Evolutionary conservation across 1,139 yeast genomes (phyloP).

Genomic region (Sugiyamaella japonica): DNA sequence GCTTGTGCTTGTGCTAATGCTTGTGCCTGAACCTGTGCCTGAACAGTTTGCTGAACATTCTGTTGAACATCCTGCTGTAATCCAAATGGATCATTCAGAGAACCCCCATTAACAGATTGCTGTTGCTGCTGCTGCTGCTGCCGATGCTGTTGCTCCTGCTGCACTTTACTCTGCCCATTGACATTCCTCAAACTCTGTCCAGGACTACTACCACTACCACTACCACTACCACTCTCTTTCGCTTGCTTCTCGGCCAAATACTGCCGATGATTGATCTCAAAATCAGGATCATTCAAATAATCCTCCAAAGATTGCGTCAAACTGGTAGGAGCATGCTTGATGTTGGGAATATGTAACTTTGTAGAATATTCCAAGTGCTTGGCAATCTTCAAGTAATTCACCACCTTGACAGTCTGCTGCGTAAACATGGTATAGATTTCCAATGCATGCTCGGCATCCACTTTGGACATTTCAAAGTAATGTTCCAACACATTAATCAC

Average conservation of each 20-base stretch:
- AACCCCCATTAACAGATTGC: conserved; percentile 9
- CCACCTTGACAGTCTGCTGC: conserved; percentile 82
- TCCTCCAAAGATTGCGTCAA: conserved; percentile 84
- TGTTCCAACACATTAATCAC: conserved; percentile 90
- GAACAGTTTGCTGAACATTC: neutral
- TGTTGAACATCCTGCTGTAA: conserved; percentile 23
- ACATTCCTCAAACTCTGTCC: neutral
- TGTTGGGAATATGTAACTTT: conserved; percentile 89
- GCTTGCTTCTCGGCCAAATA: conserved; percentile 65
- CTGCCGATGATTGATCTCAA: conserved; percentile 75
- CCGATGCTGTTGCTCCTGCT: neutral
- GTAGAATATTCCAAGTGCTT: conserved; percentile 85
- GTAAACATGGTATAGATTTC: conserved; percentile 83
- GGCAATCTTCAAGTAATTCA: conserved; percentile 82
- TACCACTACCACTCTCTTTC: conserved; percentile 26
- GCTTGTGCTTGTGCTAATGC: conserved; percentile 22
- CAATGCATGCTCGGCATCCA: conserved; percentile 85
- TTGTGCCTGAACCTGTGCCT: conserved; percentile 19
- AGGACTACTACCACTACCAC: neutral
- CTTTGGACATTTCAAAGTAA: conserved; percentile 85
- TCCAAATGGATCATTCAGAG: conserved; percentile 9
- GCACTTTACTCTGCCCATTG: conserved; percentile 1
- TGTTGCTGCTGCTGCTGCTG: conserved; percentile 27
- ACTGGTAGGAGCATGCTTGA: conserved; percentile 96
- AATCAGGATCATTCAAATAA: conserved; percentile 82